Base-by-base conservation (phyloP, 306 rosid species). In the Canavalia ensiformis region DNA sequence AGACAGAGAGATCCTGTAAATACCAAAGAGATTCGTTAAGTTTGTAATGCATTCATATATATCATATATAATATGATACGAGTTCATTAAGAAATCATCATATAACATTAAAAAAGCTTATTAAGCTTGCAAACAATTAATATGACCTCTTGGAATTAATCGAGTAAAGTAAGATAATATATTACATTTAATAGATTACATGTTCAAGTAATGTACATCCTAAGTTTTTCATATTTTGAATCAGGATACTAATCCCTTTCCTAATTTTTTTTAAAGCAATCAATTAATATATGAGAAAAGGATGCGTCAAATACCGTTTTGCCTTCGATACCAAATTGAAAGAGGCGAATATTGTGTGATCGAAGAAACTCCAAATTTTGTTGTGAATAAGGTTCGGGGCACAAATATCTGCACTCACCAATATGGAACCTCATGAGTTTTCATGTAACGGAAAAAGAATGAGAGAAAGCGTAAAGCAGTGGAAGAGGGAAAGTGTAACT, bases 301-400 rank as follows among this genome's bases (percentile, higher is more conserved):
- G 58, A 63, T 0, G 30, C 25, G 25, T 69, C 44, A 8, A 47
- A 42, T 87, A 92, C 94, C 91, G 88, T 86, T 57, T 85, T 92
- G 63, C 93, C 94, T 58, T 90, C 90, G 2, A 92, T 89, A 57
- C 89, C 91, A 70, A 90, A 92, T 35, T 92, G 94, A 41, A 87
- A 77, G 55, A 90, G 91, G 50, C 18, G 81, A 70, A 92, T 89
- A 54, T 83, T 80, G 2, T 81, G 87, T 6, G 87, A 78, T 29
- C 80, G 58, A 81, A 92, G 91, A 79, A 92, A 90, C 88, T 88
- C 88, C 85, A 89, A 68, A 79, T 89, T 92, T 75, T 90, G 81
- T 77, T 84, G 89, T 7, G 93, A 89, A 72, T 89, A 92, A 1
- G 94, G 89, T 39, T 92, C 91, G 0, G 93, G 91, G 79, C 97